Evolutionary conservation across 768 basidiomycete species (phyloP), one percentile per base, ranked within the genome.

Genomic region (Amanita subjunquillea): DNA sequence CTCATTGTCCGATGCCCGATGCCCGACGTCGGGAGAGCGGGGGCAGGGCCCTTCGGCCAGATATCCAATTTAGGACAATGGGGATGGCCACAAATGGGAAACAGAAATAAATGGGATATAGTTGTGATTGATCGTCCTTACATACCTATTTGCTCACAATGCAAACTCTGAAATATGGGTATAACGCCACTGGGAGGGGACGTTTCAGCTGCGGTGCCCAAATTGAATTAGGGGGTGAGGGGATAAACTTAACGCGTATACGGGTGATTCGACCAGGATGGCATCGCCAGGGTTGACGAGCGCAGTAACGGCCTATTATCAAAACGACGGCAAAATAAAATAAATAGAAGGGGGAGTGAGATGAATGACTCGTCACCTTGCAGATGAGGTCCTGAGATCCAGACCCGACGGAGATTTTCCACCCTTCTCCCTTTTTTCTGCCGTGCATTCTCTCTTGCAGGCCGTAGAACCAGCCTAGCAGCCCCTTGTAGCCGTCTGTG

Each of bases 331-430:
- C 34, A 12, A 22, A 15, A 42, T 40, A 13, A 6, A 25, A 37
- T 8, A 25, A 25, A 2, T 3, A 25, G 4, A 25, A 25, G 2
- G 23, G 4, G 23, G 4, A 34, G 45, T 9, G 34, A 29, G 17
- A 17, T 17, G 17, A 17, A 17, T 17, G 17, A 17, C 29, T 1
- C 29, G 2, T 30, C 29, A 87, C 91, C 78, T 94, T 96, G 70
- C 75, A 85, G 47, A 97, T 79, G 57, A 91, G 63, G 71, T 96
- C 93, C 67, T 96, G 94, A 40, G 89, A 89, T 8, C 94, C 95
- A 38, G 76, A 74, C 2, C 93, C 92, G 8, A 95, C 69, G 39
- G 79, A 82, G 8, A 93, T 64, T 40, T 72, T 70, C 92, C 93
- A 98, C 6, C 81, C 83, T 58, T 79, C 80, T 2, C 72, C 75